Evolutionary conservation across 2,329 filamentous ascomycete species (phyloP).

Genomic region (Biscogniauxia mediterranea): DNA sequence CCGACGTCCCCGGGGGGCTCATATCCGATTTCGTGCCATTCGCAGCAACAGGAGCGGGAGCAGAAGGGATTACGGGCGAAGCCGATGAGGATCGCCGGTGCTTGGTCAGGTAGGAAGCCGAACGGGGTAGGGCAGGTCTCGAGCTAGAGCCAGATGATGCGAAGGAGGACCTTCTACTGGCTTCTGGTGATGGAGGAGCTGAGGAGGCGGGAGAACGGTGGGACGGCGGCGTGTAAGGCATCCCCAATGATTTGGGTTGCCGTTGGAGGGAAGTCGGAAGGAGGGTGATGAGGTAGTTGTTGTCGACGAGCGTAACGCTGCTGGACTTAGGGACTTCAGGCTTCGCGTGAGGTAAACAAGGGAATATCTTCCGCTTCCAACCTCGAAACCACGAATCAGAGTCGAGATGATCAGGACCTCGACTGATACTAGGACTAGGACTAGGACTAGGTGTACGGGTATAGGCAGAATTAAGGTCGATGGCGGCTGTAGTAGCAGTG

Average conservation of each 20-base stretch:
- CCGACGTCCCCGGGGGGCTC: slow-evolving; percentile 50
- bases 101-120: slow-evolving; percentile 63
- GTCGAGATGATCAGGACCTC: neutral
- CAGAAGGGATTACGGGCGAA: slow-evolving; percentile 17
- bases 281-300: slow-evolving; percentile 15
- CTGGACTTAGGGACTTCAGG: slow-evolving; percentile 24
- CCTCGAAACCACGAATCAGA: slow-evolving; percentile 27
- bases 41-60: slow-evolving; percentile 14
- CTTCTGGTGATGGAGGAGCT: slow-evolving; percentile 53
- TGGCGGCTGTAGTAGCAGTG: slow-evolving; percentile 8
- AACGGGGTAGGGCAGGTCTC: slow-evolving; percentile 58
- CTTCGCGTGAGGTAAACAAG: slow-evolving; percentile 28
- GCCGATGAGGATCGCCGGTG: slow-evolving; percentile 59
- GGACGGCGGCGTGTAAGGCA: slow-evolving; percentile 86
- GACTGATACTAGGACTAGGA: neutral
- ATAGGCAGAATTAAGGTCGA: too few species aligned
- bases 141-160: slow-evolving; percentile 38
- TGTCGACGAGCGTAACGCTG: slow-evolving; percentile 26
- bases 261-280: slow-evolving; percentile 24
- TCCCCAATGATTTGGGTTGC: slow-evolving; percentile 46
- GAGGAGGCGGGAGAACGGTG: slow-evolving; percentile 62
- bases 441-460: too few species aligned
- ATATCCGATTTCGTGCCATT: slow-evolving; percentile 38
- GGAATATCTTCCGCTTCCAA: slow-evolving; percentile 28
- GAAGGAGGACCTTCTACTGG: slow-evolving; percentile 59